A percentile compares a stretch with the other conserved stretches of the same genome.
phyloP scores from a whole-genome alignment of 768 basidiomycete genomes.

The Termitomyces sp. region DNA sequence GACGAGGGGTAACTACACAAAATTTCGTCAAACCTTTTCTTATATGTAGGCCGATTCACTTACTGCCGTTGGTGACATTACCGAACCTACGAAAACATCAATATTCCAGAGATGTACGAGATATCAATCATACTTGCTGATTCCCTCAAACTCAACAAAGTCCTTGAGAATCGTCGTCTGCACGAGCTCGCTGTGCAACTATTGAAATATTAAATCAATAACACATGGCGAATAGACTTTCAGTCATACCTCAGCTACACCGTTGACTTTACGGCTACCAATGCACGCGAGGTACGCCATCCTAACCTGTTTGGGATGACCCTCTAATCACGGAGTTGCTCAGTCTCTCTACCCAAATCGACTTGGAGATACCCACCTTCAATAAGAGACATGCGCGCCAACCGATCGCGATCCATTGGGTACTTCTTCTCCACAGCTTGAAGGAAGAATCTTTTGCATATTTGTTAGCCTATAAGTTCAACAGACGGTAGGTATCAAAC shows the following conservation, averaged over 20 bases:
- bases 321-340: slow-evolving; percentile 45
- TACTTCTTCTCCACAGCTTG: slow-evolving; percentile 88
- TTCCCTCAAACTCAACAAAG: slow-evolving; percentile 89
- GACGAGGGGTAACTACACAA: slow-evolving; percentile 73
- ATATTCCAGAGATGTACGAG: neutral
- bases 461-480: neutral
- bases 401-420: slow-evolving; percentile 78
- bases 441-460: slow-evolving; percentile 48
- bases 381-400: slow-evolving; percentile 87
- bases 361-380: slow-evolving; percentile 47
- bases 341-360: neutral
- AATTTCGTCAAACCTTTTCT: neutral
- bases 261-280: slow-evolving; percentile 72
- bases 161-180: slow-evolving; percentile 80
- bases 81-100: slow-evolving; percentile 44
- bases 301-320: slow-evolving; percentile 76
- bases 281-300: slow-evolving; percentile 93
- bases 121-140: slow-evolving; percentile 63
- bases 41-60: slow-evolving; percentile 21
- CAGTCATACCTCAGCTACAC: slow-evolving; percentile 76
- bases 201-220: neutral
- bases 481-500: neutral
- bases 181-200: slow-evolving; percentile 83
- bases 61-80: slow-evolving; percentile 92
- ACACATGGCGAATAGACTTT: neutral